A percentile compares a stretch with the other conserved stretches of the same genome.
phyloP scores from a whole-genome alignment of 306 rosid species.

The Prunus padus region DNA sequence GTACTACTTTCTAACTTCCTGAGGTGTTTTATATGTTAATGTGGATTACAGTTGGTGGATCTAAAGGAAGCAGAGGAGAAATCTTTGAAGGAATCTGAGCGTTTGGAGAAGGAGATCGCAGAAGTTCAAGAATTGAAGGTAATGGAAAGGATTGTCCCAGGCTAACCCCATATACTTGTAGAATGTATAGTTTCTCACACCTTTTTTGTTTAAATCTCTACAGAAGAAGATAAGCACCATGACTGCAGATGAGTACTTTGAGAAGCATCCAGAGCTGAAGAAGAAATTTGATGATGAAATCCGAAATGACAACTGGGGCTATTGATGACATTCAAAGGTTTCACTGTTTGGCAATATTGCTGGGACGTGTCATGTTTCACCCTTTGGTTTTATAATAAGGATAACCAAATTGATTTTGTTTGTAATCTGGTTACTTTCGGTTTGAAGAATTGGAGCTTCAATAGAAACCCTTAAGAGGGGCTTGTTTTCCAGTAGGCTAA shows the following conservation, averaged over 20 bases:
- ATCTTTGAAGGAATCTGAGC: slow-evolving; percentile 88
- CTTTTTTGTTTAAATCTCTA: background rate
- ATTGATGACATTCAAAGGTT: slow-evolving; percentile 43
- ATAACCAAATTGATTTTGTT: slow-evolving; percentile 40
- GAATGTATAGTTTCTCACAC: slow-evolving; percentile 26
- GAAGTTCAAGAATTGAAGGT: slow-evolving; percentile 92
- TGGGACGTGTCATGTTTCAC: slow-evolving; percentile 33
- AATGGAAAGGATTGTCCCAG: slow-evolving; percentile 14
- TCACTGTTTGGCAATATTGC: slow-evolving; percentile 32
- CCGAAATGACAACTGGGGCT: slow-evolving; percentile 90
- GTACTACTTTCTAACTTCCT: background rate
- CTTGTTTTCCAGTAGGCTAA: slow-evolving; percentile 14
- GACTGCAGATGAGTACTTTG: slow-evolving; percentile 96
- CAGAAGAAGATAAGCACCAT: slow-evolving; percentile 87
- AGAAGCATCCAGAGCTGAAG: slow-evolving; percentile 85
- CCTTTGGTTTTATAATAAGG: slow-evolving; percentile 53
- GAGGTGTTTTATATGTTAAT: slow-evolving; percentile 16
- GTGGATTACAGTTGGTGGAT: slow-evolving; percentile 64
- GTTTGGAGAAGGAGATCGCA: slow-evolving; percentile 79
- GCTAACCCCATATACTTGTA: background rate
- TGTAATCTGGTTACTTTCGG: slow-evolving; percentile 36
- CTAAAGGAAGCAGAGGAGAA: slow-evolving; percentile 86
- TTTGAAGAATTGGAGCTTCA: slow-evolving; percentile 26
- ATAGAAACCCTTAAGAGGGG: background rate
- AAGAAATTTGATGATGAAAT: slow-evolving; percentile 94